phyloP scores from a whole-genome alignment of 2,329 filamentous ascomycete species.

The Metarhizium album region DNA sequence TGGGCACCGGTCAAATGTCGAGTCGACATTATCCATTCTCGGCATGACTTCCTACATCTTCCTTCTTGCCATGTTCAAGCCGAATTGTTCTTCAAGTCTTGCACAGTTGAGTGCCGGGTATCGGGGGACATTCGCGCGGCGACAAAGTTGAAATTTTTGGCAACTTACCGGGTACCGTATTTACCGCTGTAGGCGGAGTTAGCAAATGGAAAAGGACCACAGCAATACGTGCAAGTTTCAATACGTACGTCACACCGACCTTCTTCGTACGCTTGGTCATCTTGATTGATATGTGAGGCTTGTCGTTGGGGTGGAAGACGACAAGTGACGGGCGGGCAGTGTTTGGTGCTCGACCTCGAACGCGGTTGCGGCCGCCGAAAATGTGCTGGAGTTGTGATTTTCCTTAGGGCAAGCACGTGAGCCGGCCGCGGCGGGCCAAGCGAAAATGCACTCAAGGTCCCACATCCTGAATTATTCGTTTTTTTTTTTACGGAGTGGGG shows the following conservation, averaged over 20 bases:
- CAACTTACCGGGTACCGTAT: slow-evolving; percentile 85
- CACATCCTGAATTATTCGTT: not conserved
- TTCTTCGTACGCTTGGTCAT: slow-evolving; percentile 96
- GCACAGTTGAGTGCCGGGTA: slow-evolving; percentile 1
- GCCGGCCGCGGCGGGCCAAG: slow-evolving; percentile 16
- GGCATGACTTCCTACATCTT: not conserved
- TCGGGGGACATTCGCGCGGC: not conserved
- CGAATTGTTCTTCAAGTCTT: not conserved
- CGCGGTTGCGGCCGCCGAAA: slow-evolving; percentile 21
- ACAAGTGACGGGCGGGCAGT: slow-evolving; percentile 20
- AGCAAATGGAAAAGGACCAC: slow-evolving; percentile 17
- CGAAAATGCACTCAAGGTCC: slow-evolving; percentile 9
- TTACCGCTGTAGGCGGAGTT: slow-evolving; percentile 46
- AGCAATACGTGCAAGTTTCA: slow-evolving; percentile 4
- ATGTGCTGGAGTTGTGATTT: slow-evolving; percentile 28
- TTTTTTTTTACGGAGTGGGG: not conserved
- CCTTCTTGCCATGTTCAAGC: not conserved
- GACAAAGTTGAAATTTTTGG: not conserved
- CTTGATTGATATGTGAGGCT: slow-evolving; percentile 42
- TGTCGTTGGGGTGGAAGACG: slow-evolving; percentile 23
- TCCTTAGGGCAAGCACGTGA: slow-evolving; percentile 33
- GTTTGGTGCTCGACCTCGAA: slow-evolving; percentile 20
- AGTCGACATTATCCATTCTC: not conserved
- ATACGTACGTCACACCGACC: slow-evolving; percentile 75
- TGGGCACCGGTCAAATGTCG: not conserved